Conservation (phyloP, 257 asterid genomes). For the Lycium ferocissimum region DNA sequence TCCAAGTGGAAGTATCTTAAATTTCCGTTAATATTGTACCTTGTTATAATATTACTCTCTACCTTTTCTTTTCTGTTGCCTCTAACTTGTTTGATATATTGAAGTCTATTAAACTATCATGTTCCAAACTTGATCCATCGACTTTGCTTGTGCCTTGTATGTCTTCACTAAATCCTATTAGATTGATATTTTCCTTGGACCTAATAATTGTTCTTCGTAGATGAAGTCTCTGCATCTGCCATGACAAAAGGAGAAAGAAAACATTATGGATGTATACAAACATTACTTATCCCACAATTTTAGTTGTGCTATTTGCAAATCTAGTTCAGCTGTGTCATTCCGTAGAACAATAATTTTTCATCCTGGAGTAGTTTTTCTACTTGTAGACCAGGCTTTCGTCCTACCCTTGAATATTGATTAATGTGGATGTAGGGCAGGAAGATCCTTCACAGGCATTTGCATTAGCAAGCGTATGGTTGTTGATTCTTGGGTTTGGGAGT, state of each 20-base stretch:
- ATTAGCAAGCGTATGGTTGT: slow-evolving; percentile 87
- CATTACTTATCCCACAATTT: neutral
- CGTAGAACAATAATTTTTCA: neutral
- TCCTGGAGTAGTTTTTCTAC: slow-evolving; percentile 6
- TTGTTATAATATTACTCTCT: neutral
- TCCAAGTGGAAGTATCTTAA: neutral
- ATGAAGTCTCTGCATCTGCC: slow-evolving; percentile 7
- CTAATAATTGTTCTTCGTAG: neutral
- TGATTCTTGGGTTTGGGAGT: slow-evolving; percentile 87
- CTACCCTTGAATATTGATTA: slow-evolving; percentile 65
- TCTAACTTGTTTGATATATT: neutral
- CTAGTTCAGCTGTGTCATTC: neutral
- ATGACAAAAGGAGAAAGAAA: slow-evolving; percentile 2
- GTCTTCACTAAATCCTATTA: slow-evolving; percentile 1
- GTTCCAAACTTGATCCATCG: neutral
- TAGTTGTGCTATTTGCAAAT: neutral
- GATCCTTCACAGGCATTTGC: slow-evolving; percentile 94
- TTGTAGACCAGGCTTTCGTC: slow-evolving; percentile 17
- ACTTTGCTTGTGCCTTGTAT: neutral
- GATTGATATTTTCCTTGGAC: slow-evolving; percentile 24
- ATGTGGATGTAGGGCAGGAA: slow-evolving; percentile 99
- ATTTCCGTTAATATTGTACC: neutral
- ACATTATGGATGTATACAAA: neutral
- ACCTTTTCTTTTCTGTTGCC: neutral
- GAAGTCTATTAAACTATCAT: neutral